Percentiles rank a stretch among this genome's conserved stretches.
Evolutionary conservation across 148 eudicot genomes (phyloP).

Genomic region (Simmondsia chinensis): DNA sequence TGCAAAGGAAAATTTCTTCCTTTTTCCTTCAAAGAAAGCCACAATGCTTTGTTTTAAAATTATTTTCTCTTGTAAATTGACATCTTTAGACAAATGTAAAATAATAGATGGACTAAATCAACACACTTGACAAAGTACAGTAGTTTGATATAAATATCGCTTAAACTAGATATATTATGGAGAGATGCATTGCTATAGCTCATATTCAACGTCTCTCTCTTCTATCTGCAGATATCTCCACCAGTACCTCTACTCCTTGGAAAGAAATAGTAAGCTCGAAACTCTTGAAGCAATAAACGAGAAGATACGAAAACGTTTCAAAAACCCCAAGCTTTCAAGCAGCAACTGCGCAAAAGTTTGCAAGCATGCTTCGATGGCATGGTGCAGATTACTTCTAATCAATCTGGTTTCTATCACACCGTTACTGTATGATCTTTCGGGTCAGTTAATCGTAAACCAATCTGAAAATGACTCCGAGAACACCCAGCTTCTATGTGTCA

Average conservation of each 20-base stretch:
- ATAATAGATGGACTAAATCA: too few relatives aligned
- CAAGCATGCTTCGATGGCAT: constrained; percentile 75
- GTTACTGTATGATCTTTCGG: constrained; percentile 20
- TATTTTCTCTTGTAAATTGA: too few relatives aligned
- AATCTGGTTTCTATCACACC: constrained; percentile 72
- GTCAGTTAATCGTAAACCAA: constrained; percentile 23
- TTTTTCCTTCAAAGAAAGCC: too few relatives aligned
- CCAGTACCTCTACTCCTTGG: constrained; percentile 73
- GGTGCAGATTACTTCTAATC: constrained; percentile 81
- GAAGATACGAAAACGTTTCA: constrained; percentile 82
- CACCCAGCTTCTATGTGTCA: constrained; percentile 67
- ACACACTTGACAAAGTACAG: too few relatives aligned
- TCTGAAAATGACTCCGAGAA: constrained; percentile 30
- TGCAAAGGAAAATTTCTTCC: too few relatives aligned
- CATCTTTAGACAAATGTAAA: too few relatives aligned
- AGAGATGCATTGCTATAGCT: constrained; percentile 5
- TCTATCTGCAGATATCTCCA: constrained; percentile 57
- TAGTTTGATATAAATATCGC: too few relatives aligned
- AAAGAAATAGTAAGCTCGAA: constrained; percentile 63
- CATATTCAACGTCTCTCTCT: not conserved
- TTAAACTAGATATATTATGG: not conserved
- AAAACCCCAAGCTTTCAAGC: constrained; percentile 84
- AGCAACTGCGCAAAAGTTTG: constrained; percentile 62
- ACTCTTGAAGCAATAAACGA: constrained; percentile 85
- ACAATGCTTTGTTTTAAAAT: too few relatives aligned